Conservation (phyloP, 2,329 filamentous ascomycete species). For the Trichoderma simmonsii region DNA sequence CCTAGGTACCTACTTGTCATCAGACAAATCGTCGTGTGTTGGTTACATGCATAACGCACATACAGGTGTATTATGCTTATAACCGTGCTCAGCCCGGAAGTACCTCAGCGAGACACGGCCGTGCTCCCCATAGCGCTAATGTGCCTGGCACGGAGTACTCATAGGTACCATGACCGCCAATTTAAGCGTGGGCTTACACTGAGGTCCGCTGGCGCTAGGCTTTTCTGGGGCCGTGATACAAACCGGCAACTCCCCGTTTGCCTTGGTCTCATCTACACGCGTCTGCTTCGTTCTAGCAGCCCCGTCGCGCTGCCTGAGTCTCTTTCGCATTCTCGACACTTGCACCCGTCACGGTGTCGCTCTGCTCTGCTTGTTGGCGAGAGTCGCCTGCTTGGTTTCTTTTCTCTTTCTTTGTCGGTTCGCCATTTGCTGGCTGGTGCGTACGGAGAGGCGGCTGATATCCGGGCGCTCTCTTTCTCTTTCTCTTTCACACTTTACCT, state of each 20-base stretch:
- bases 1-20: neutral
- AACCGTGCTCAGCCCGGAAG: neutral
- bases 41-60: neutral
- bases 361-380: neutral
- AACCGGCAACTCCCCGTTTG: slow-evolving; percentile 15
- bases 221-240: slow-evolving; percentile 15
- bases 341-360: neutral
- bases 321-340: slow-evolving; percentile 1
- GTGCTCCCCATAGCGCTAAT: neutral
- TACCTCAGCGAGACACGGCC: neutral
- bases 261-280: slow-evolving; percentile 17
- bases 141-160: neutral
- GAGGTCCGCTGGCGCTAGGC: slow-evolving; percentile 14
- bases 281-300: slow-evolving; percentile 16
- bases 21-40: neutral
- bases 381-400: neutral
- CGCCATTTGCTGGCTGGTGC: neutral
- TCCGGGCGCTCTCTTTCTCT: neutral
- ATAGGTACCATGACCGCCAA: neutral
- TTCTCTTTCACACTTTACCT: neutral
- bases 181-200: neutral
- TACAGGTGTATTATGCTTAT: neutral
- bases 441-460: neutral
- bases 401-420: neutral
- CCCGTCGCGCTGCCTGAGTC: slow-evolving; percentile 13